Evolutionary conservation across 108 stramenopile genomes (phyloP).

Genomic region (Cylindrotheca fusiformis): DNA sequence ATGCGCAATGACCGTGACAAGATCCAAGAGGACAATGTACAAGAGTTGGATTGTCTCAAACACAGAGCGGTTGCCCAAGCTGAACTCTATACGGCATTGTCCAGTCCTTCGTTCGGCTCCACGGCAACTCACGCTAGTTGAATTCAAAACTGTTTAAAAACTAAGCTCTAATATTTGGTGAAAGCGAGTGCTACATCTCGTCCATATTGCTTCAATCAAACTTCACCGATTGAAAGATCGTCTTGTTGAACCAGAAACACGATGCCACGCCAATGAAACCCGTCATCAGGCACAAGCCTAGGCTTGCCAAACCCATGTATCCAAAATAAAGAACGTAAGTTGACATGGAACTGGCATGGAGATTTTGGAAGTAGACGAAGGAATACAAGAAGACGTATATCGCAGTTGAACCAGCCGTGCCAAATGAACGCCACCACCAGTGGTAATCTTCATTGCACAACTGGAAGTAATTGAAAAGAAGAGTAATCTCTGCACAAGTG

Average conservation of each 20-base stretch:
- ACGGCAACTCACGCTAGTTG: too few species aligned
- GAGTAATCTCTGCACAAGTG: conserved; percentile 96
- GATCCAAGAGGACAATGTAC: too few species aligned
- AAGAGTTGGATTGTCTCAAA: too few species aligned
- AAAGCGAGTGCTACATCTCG: too few species aligned
- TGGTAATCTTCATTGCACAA: conserved; percentile 98
- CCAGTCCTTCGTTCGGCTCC: too few species aligned
- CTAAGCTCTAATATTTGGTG: too few species aligned
- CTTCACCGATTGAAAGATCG: conserved; percentile 96
- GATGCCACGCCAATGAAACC: conserved; percentile 91
- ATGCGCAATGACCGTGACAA: too few species aligned
- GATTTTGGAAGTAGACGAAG: conserved; percentile 89
- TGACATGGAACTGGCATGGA: conserved; percentile 84
- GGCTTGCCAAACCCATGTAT: conserved; percentile 92
- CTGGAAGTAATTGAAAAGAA: conserved; percentile 98
- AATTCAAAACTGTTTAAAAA: too few species aligned
- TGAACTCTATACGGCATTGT: neutral
- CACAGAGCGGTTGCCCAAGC: too few species aligned
- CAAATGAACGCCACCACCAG: conserved; percentile 99
- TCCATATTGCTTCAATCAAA: conserved; percentile 81
- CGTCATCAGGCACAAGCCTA: conserved; percentile 92
- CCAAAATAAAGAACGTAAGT: conserved; percentile 98
- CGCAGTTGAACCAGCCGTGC: conserved; percentile 87
- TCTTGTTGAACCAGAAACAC: conserved; percentile 93
- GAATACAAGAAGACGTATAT: conserved; percentile 96